Base-by-base conservation (phyloP, 106 monocot species). In the Hemerocallis citrina region DNA sequence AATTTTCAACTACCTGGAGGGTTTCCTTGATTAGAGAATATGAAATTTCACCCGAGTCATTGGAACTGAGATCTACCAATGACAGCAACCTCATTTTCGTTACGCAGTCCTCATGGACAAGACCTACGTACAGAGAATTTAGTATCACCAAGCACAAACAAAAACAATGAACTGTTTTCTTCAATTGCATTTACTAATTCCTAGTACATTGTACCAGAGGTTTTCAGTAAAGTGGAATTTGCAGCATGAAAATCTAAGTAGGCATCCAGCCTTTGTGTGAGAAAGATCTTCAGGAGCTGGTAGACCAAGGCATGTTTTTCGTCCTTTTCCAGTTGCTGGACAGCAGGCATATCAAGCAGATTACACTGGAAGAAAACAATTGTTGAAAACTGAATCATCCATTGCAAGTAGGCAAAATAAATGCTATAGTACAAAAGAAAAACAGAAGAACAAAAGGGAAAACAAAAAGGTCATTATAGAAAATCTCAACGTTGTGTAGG, bases 61-160 rank as follows among this genome's bases (percentile, higher is more conserved):
- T 63, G 61, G 79, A 79, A 55, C 84, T 84, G 41, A 98, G 75
- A 64, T 98, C 87, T 7, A 82, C 64, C 70, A 98, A 68, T 4
- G 96, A 81, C 66, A 86, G 72, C 59, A 98, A 63, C 44, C 96
- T 76, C 96, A 98, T 91, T 62, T 98, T 98, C 19, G 78, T 71
- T 23, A 98, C 65, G 57, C 91, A 91, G 14, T 98, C 96, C 35
- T 88, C 96, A 59, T 98, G 91, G 28, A 91, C 81, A 37, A 98
- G 64, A 42, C 92, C 92, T 92, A 43, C n/a, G n/a, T n/a, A n/a
- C 2, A 61, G 1, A 70, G 46, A 61, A 31, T 41, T 38, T n/a
- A 10, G 15, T 29, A 24, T 45, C 19, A 49, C 24, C 44, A 43
- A 68, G n/a, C n/a, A 44, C 16, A 25, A 40, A 40, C 5, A 55